Evolutionary conservation across 2,329 filamentous ascomycete species (phyloP), one percentile per base, ranked within the genome.

Genomic region (Phyllosticta citrichinensis): DNA sequence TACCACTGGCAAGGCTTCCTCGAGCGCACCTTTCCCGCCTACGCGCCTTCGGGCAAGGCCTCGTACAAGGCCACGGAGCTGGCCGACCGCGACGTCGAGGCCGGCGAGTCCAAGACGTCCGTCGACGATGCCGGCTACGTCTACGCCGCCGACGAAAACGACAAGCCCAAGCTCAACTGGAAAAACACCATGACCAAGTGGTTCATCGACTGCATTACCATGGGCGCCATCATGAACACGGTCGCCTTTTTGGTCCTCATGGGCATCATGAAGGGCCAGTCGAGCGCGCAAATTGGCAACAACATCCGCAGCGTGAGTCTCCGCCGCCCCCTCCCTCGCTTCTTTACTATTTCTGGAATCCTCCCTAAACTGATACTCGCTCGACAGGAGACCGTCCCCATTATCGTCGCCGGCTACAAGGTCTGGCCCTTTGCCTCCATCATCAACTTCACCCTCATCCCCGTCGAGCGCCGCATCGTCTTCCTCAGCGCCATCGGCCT

Each of bases 1-100:
- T 90, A 89, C 70, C 73, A 89, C 67, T 96, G 91, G 91, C 91
- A 96, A 79, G 81, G 85, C 50, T 88, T 82, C 72, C 81, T 96
- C 47, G 91, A 96, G 72, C 76, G 80, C 9, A 76, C 80, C 4
- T 95, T 91, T 68, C 91, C 91, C 0, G 86, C 87, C 0, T 73
- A 62, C 17, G 55, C 60, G 22, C 30, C 55, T 24, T 51, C 55
- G 33, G 2, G 69, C 76, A 14, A 72, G 12, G 63, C 75, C 1
- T 73, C 74, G 63, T 73, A 60, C 35, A n/a, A n/a, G 17, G 58
- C 63, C 14, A 50, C 22, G 8, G 62, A 66, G 56, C 66, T 68
- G 58, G 66, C 66, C 58, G 50, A 55, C 60, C 60, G 52, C 30
- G 54, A 55, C n/a, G 27, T 55, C 54, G 54, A 55, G n/a, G 67